phyloP scores from a whole-genome alignment of 345 rosid genomes.

The Aurinia saxatilis region DNA sequence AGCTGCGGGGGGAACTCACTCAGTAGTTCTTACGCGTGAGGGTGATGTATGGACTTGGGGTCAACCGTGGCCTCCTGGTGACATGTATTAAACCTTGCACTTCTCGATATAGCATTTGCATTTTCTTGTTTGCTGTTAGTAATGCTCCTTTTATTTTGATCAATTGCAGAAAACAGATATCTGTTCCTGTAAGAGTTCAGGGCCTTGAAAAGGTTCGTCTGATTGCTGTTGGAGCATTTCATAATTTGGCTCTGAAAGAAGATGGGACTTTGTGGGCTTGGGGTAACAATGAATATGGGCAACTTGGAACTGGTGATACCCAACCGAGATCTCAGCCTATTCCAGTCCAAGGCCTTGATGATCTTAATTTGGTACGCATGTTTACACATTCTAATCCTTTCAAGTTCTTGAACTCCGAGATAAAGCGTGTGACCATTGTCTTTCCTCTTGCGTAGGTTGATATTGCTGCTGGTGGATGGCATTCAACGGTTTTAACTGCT shows the following conservation, averaged over 20 bases:
- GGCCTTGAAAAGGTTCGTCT: conserved; percentile 86
- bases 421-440: neutral
- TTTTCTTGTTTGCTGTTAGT: conserved; percentile 2
- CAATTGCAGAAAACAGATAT: conserved; percentile 81
- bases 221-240: conserved; percentile 98
- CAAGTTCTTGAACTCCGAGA: neutral
- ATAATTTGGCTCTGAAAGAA: conserved; percentile 92
- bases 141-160: neutral
- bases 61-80: conserved; percentile 99
- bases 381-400: neutral
- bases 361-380: conserved; percentile 57
- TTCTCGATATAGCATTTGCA: neutral
- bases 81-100: conserved; percentile 52
- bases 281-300: conserved; percentile 99
- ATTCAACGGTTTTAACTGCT: conserved; percentile 81
- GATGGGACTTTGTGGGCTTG: conserved; percentile 96
- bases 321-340: conserved; percentile 98
- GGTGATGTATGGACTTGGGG: conserved; percentile 99
- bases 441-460: conserved; percentile 52
- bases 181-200: conserved; percentile 93
- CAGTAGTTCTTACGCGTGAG: conserved; percentile 88
- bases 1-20: conserved; percentile 99
- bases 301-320: conserved; percentile 99
- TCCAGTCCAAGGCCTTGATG: conserved; percentile 80
- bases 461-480: conserved; percentile 99